Conservation (phyloP, 1,284 basidiomycete species). For the Microbotryum violaceum region DNA sequence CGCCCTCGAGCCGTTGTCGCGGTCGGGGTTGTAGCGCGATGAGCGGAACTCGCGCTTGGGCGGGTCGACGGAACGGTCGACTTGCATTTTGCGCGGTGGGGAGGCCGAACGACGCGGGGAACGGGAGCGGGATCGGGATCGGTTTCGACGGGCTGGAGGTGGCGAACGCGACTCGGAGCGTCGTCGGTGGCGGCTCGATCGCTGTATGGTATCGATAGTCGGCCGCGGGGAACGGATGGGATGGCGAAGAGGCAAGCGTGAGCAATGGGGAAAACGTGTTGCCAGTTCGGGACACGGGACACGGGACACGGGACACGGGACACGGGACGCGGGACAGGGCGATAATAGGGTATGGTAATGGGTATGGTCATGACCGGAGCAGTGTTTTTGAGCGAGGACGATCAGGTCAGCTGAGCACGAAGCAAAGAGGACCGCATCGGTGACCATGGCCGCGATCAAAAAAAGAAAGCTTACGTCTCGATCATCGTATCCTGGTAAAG, state of each 20-base stretch:
- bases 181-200: conserved; percentile 3
- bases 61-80: not conserved
- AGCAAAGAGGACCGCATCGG: no score
- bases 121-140: conserved; percentile 17
- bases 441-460: no score
- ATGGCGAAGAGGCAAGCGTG: no score
- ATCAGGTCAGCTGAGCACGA: no score
- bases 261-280: not conserved
- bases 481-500: no score
- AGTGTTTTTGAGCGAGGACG: not conserved
- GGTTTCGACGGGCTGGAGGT: conserved; percentile 13
- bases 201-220: no score
- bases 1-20: conserved; percentile 4
- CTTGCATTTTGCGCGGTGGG: conserved; percentile 10
- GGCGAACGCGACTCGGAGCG: conserved; percentile 16
- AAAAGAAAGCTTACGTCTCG: no score
- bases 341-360: no score
- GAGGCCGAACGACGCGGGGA: conserved; percentile 17
- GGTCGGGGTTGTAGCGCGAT: conserved; percentile 5
- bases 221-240: no score
- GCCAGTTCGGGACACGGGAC: not conserved
- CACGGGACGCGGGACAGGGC: not conserved
- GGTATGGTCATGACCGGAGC: not conserved
- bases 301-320: no score
- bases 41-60: no score